phyloP scores from a whole-genome alignment of 805 yeast genomes.

The Maudiozyma bulderi region DNA sequence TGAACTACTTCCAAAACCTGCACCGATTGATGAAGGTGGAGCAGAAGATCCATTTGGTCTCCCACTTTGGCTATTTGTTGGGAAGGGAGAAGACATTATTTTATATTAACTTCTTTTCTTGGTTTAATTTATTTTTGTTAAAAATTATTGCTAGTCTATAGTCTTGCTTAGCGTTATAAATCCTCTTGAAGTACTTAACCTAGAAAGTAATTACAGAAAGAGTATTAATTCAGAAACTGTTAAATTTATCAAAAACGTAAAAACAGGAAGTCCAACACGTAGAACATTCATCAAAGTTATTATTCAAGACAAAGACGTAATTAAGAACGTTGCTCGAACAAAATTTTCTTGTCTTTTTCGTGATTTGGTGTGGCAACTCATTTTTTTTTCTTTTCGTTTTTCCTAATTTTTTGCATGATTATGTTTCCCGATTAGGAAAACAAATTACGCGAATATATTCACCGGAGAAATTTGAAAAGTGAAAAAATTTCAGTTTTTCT shows the following conservation, averaged over 20 bases:
- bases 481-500: too few species aligned
- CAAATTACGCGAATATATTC: background rate
- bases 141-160: background rate
- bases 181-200: too few species aligned
- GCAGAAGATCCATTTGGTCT: constrained; percentile 21
- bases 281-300: too few species aligned
- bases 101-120: background rate
- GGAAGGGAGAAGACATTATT: constrained; percentile 20
- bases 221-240: too few species aligned
- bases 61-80: constrained; percentile 13
- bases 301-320: too few species aligned
- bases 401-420: background rate
- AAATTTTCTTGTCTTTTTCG: background rate
- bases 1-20: constrained; percentile 23
- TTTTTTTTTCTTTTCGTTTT: background rate
- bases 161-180: too few species aligned
- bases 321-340: too few species aligned
- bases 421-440: background rate
- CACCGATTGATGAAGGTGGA: constrained; percentile 25
- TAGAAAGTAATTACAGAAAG: too few species aligned
- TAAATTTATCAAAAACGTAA: too few species aligned
- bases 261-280: too few species aligned
- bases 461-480: too few species aligned
- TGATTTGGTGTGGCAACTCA: background rate
- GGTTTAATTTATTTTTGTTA: background rate